Percentiles rank a stretch among this genome's conserved stretches.
Evolutionary conservation across 768 basidiomycete species (phyloP).

Genomic region (Daedaleopsis nitida): DNA sequence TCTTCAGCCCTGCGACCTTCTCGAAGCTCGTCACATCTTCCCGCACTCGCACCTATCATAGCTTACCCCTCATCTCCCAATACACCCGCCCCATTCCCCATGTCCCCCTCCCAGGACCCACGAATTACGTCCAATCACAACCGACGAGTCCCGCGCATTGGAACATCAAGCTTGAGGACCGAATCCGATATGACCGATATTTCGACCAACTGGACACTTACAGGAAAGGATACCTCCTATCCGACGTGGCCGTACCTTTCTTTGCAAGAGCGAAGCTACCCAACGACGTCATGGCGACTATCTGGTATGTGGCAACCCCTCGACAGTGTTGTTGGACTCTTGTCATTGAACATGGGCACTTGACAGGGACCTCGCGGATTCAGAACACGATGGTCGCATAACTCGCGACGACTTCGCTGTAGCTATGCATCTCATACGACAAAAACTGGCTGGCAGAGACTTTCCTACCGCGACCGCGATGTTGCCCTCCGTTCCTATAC

Average conservation of each 20-base stretch:
- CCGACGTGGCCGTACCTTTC: constrained; percentile 91
- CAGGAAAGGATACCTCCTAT: constrained; percentile 79
- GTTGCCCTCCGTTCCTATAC: constrained; percentile 30
- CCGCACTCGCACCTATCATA: background rate
- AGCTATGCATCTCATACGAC: constrained; percentile 90
- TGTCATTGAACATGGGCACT: background rate
- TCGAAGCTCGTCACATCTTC: constrained; percentile 10
- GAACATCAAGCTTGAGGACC: constrained; percentile 82
- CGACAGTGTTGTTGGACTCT: background rate
- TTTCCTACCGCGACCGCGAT: constrained; percentile 49
- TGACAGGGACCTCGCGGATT: constrained; percentile 90
- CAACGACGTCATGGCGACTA: constrained; percentile 74
- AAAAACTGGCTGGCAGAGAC: constrained; percentile 75
- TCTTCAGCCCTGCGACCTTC: constrained; percentile 8
- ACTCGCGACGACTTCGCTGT: constrained; percentile 93
- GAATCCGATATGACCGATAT: constrained; percentile 72
- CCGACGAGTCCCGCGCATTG: constrained; percentile 41
- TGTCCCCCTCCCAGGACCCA: constrained; percentile 9
- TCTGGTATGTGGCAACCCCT: constrained; percentile 66
- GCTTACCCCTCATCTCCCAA: constrained; percentile 1
- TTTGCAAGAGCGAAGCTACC: constrained; percentile 85
- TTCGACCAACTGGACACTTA: constrained; percentile 84
- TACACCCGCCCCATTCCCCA: constrained; percentile 6
- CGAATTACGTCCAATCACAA: constrained; percentile 3
- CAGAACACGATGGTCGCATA: constrained; percentile 81